Base-by-base conservation (phyloP, 129 eudicot genomes). In the sunflower (Helianthus annuus) region DNA sequence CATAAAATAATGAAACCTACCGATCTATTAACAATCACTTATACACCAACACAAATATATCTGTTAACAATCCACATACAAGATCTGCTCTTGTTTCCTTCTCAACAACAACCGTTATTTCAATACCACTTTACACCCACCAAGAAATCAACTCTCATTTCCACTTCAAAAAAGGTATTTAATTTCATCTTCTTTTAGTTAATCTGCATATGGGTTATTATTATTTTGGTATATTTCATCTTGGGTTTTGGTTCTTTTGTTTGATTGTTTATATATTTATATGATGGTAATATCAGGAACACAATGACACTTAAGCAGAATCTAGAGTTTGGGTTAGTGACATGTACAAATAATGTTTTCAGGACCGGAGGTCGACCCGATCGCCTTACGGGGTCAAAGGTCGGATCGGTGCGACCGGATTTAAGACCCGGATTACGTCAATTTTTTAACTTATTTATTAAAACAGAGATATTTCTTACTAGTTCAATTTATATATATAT, bases 31-130 rank as follows among this genome's bases (percentile, higher is more conserved):
- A 1, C 32, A 27, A 27, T 27, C 32, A 27, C 32, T 27, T 27
- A 27, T 27, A 27, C 0, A 19, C 22, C 22, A 19, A 19, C 22
- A 19, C 22, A 19, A 19, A 19, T 19, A 19, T 19, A 19, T 19
- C 22, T 19, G 22, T 19, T 19, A 19, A 19, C 22, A 19, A 19
- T 19, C 22, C 71, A 51, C 52, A 52, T 8, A 70, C 81, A 78
- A 71, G 19, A 70, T 58, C 74, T 54, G 15, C 73, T 65, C 81
- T 76, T 64, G 52, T 76, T 82, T 78, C 86, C 80, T 78, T 55
- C 52, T 73, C 61, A 38, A 78, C 16, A 69, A 69, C 79, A 49
- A 60, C 80, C 73, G 73, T 64, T 82, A 73, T 45, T 5, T 66
- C 68, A 55, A 66, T 56, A 71, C 60, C 10, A 54, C 27, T 66